Base-by-base conservation (phyloP, 441 rosid genomes). In the Cnidoscolus chayamansa region DNA sequence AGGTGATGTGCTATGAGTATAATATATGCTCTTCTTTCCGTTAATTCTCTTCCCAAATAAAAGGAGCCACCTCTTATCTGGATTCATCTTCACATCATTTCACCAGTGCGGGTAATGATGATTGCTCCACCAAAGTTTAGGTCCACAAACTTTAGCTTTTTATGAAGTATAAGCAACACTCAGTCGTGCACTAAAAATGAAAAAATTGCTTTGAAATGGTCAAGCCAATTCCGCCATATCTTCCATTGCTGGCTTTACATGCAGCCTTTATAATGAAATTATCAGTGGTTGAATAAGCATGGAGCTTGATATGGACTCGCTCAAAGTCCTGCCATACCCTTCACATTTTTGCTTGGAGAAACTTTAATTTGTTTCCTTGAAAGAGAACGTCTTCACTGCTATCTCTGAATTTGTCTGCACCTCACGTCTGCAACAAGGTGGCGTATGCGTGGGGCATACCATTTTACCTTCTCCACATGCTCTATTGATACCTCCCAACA, bases 371-470 rank as follows among this genome's bases (percentile, higher is more conserved):
- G 31, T 51, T 11, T 10, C 49, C 57, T 10, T 15, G 1, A 10
- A 58, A 20, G 15, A 5, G 54, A 43, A 10, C 7, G 51, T 60
- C 62, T 1, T 25, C 25, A 64, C 25, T 16, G 45, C 16, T 79
- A 72, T 71, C 65, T 65, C 49, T 65, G 68, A 47, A 79, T 43
- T 63, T 63, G 80, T 70, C 73, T 84, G 88, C 97, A 94, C 83
- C 83, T 76, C 30, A 94, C 86, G 65, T 94, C 97, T 4, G 89
- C 93, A 11, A 90, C 97, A 56, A 94, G 86, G 86, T 92, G 98
- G 83, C 92, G 94, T 70, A 94, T 81, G 73, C 89, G 92, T 5
- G 98, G 97, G 7, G 96, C 96, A 13, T 94, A 90, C 97, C 97
- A 90, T 84, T 94, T 92, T 70, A 94, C 98, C 76, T 89, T 89